Conservation (phyloP, 2,329 filamentous ascomycete genomes). For the Xylariaceae sp. region DNA sequence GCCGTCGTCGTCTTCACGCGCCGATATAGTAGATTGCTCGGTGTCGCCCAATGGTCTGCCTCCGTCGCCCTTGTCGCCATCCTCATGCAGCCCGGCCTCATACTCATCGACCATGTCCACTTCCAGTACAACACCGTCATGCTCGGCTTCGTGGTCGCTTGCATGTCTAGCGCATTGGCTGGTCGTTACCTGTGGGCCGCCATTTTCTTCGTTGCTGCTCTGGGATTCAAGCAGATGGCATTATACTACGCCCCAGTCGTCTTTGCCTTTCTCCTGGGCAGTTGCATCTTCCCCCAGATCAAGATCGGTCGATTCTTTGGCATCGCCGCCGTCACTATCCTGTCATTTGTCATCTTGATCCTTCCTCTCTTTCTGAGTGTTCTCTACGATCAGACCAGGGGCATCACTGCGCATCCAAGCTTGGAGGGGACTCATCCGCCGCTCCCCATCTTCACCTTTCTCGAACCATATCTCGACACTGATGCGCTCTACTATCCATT, state of each 20-base stretch:
- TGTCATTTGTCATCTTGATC: slow-evolving; percentile 71
- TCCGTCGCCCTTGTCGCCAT: slow-evolving; percentile 85
- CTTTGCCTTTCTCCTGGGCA: slow-evolving; percentile 85
- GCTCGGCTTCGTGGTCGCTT: slow-evolving; percentile 84
- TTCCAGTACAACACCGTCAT: slow-evolving; percentile 99
- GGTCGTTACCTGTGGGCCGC: slow-evolving; percentile 83
- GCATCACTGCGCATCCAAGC: slow-evolving; percentile 54
- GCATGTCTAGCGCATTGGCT: slow-evolving; percentile 83
- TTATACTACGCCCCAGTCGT: slow-evolving; percentile 93
- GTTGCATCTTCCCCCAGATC: slow-evolving; percentile 73
- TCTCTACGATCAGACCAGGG: slow-evolving; percentile 62
- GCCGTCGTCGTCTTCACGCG: slow-evolving; percentile 82
- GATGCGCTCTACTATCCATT: slow-evolving; percentile 69
- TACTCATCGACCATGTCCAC: slow-evolving; percentile 77
- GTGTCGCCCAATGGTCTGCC: slow-evolving; percentile 75
- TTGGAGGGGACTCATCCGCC: slow-evolving; percentile 57
- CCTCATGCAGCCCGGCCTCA: slow-evolving; percentile 84
- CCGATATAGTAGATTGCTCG: slow-evolving; percentile 70
- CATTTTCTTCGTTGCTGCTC: slow-evolving; percentile 85
- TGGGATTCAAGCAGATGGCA: slow-evolving; percentile 99
- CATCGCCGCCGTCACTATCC: slow-evolving; percentile 69
- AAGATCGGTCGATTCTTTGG: slow-evolving; percentile 65
- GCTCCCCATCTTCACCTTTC: slow-evolving; percentile 57
- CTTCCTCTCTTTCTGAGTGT: slow-evolving; percentile 71
- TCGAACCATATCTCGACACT: slow-evolving; percentile 57